phyloP scores from a whole-genome alignment of 2,329 filamentous ascomycete species.

The Nemania sp. region DNA sequence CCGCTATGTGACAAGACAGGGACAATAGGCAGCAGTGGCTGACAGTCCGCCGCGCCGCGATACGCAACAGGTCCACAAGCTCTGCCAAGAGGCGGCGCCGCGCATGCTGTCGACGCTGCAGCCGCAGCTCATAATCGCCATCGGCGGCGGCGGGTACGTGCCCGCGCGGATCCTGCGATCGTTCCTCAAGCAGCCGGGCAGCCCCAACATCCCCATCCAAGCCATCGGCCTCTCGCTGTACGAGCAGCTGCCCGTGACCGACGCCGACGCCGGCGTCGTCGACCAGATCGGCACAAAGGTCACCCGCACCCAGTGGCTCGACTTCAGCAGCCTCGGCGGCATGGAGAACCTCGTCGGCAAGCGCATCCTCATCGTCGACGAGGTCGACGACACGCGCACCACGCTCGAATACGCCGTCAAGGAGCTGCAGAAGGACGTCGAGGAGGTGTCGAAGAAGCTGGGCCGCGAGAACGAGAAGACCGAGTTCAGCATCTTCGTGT shows the following conservation, averaged over 20 bases:
- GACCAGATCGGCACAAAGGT: conserved; percentile 91
- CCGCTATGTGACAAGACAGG: background rate
- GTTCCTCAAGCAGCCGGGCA: conserved; percentile 87
- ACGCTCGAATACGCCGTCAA: conserved; percentile 80
- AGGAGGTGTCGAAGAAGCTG: conserved; percentile 73
- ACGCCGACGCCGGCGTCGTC: conserved; percentile 56
- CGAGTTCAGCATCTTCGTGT: conserved; percentile 90
- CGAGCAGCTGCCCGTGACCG: conserved; percentile 71
- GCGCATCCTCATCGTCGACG: conserved; percentile 83
- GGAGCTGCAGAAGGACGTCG: conserved; percentile 87
- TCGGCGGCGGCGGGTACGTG: conserved; percentile 96
- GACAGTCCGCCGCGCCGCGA: conserved; percentile 24
- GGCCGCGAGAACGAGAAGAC: conserved; percentile 74
- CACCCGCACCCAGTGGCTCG: conserved; percentile 97
- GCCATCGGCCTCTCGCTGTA: conserved; percentile 98
- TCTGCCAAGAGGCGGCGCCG: conserved; percentile 85
- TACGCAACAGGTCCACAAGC: conserved; percentile 82
- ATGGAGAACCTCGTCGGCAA: conserved; percentile 81
- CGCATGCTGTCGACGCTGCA: conserved; percentile 83
- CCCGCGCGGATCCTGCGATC: conserved; percentile 96
- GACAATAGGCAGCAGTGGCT: conserved; percentile 8
- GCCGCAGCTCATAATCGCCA: conserved; percentile 97
- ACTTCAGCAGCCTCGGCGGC: conserved; percentile 70
- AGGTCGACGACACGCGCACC: conserved; percentile 81
- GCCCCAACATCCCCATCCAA: conserved; percentile 97